Evolutionary conservation across 805 yeast species (phyloP).

Genomic region (Candida endomychidarum): DNA sequence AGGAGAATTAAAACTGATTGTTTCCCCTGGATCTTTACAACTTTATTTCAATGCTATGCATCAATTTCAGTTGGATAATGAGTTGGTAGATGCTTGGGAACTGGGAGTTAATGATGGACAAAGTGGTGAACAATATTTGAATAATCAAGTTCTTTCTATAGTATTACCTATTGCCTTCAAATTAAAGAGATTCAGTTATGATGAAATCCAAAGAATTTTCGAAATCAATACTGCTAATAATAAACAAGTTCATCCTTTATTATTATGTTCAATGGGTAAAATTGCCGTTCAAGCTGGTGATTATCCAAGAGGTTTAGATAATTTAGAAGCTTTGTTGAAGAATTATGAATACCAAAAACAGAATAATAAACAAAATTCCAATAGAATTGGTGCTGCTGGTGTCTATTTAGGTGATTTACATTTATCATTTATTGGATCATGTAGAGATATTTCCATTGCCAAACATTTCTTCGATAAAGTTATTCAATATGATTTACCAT

Average conservation of each 20-base stretch:
- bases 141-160: slow-evolving; percentile 66
- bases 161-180: slow-evolving; percentile 66
- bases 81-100: slow-evolving; percentile 72
- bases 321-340: slow-evolving; percentile 60
- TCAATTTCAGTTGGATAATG: slow-evolving; percentile 59
- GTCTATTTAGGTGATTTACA: slow-evolving; percentile 67
- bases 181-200: slow-evolving; percentile 57
- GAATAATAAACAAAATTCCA: background rate
- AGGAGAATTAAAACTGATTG: slow-evolving; percentile 28
- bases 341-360: slow-evolving; percentile 36
- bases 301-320: slow-evolving; percentile 61
- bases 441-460: slow-evolving; percentile 70
- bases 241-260: slow-evolving; percentile 40
- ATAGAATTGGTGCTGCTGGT: slow-evolving; percentile 9
- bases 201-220: slow-evolving; percentile 59
- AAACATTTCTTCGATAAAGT: slow-evolving; percentile 75
- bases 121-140: slow-evolving; percentile 48
- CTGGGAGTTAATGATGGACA: slow-evolving; percentile 49
- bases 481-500: slow-evolving; percentile 67
- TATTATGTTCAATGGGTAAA: slow-evolving; percentile 71
- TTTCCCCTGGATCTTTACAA: slow-evolving; percentile 24
- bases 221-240: slow-evolving; percentile 38
- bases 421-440: slow-evolving; percentile 73
- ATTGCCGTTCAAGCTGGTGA: slow-evolving; percentile 67
- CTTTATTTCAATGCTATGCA: slow-evolving; percentile 33